Evolutionary conservation across 2,329 filamentous ascomycete genomes (phyloP), one percentile per base, ranked within the genome.

Genomic region (Fonsecaea nubica): DNA sequence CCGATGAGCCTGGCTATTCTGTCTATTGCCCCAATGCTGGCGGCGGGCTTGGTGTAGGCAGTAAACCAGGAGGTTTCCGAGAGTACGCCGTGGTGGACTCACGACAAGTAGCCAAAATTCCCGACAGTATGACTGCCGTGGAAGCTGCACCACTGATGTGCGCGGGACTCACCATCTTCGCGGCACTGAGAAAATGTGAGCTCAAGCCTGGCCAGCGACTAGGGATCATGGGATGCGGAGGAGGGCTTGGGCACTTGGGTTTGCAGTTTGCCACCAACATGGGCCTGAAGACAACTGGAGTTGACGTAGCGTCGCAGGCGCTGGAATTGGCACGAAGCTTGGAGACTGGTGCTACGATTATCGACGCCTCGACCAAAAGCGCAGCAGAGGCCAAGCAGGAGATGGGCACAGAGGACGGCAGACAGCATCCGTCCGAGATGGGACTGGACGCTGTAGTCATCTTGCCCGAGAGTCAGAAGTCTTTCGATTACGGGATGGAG

Each of bases 261-360:
- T 87, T 93, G 32, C 90, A 93, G 75, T 93, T 89, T 75, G 90
- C 90, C 3, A 82, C 81, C 58, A 88, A 88, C 78, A 92, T 93
- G 90, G 91, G 91, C 2, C 92, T 90, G 77, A 84, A 86, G 7
- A 63, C 63, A 4, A 75, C 76, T 6, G 76, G 77, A 92, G 57
- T 89, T 85, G n/a, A 85, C 86, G 0, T 87, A 45, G 71, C 87
- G 10, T 84, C 86, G 67, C 82, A 81, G 71, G 93, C 93, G 82
- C 84, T 85, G 67, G 84, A 87, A 0, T 90, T 93, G 72, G 90
- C 90, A 0, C 76, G 78, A 63, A 74, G 83, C 72, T 79, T 91
- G 1, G 88, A 88, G 38, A 89, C 88, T 6, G 77, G 73, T 25
- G 79, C 79, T 67, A 77, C 82, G 72, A 71, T 84, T 55, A 79